Evolutionary conservation across 371 early-diverging fungal genomes (phyloP), one percentile per base, ranked within the genome.

Genomic region (Basidiobolus meristosporus): DNA sequence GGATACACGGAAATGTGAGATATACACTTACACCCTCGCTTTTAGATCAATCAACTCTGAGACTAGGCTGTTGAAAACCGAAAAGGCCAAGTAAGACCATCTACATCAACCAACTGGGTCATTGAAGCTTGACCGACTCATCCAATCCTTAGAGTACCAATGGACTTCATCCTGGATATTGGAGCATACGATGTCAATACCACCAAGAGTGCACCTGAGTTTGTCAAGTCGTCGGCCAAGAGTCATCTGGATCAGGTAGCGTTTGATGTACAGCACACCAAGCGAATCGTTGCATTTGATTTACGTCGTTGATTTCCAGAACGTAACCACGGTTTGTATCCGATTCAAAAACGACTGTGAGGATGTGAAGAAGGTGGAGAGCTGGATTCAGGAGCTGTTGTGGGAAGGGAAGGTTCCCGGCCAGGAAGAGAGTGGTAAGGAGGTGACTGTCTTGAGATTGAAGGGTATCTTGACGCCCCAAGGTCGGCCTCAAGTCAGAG

Each of bases 331-430:
- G 11, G 55, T 41, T 15, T 41, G 58, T 36, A 18, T 41, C 51
- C 15, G 55, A 67, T 9, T 53, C 57, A 62, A 52, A 50, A 34
- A 26, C 26, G 37, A 19, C 53, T 46, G 17, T 47, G 23, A 34
- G 48, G 23, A 39, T 45, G 33, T 51, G 43, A 34, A 47, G 45
- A 23, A 12, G 41, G 15, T 91, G 11, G 91, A 95, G 38, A 51
- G 59, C 18, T 95, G 91, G 91, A 63, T 95, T n/a, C 93, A 88
- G 51, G 52, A 60, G 11, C 50, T 95, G 31, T 60, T 95, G 11
- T 95, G 96, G 96, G 90, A 88, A 19, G 68, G 74, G 29, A 49
- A 49, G 1, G 47, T 84, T 18, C 70, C 77, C 15, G 14, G 26
- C 9, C 23, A 39, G 20, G 11, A 36, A 21, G 11, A 40, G 7